Conservation (phyloP, 2,329 filamentous ascomycete species). For the Aspergillus quadrilineatus region DNA sequence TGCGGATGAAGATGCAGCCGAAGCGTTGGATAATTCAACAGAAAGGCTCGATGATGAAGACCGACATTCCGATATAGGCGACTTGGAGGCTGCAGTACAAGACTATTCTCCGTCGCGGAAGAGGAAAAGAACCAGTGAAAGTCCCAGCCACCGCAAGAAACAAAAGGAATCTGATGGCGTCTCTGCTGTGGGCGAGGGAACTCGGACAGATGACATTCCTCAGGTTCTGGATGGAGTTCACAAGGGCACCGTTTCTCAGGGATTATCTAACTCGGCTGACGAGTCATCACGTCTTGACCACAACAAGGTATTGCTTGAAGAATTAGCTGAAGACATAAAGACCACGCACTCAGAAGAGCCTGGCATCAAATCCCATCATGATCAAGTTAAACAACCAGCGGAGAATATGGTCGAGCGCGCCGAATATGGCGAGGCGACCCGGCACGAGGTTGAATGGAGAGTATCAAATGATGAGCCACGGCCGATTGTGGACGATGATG, state of each 20-base stretch:
- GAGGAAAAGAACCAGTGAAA: constrained; percentile 69
- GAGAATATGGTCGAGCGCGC: constrained; percentile 28
- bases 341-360: constrained; percentile 48
- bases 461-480: constrained; percentile 60
- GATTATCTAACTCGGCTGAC: not conserved
- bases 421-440: constrained; percentile 36
- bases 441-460: constrained; percentile 58
- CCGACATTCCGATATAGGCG: constrained; percentile 17
- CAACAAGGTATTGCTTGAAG: not conserved
- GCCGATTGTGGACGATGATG: constrained; percentile 66
- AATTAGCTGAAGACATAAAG: constrained; percentile 51
- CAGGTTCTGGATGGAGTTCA: not conserved
- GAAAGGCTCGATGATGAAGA: constrained; percentile 16
- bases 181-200: constrained; percentile 60
- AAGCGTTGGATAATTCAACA: constrained; percentile 21
- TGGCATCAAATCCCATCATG: constrained; percentile 19
- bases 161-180: constrained; percentile 82
- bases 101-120: constrained; percentile 57
- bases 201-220: constrained; percentile 29
- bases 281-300: not conserved
- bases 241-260: not conserved
- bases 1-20: constrained; percentile 40
- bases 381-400: constrained; percentile 9
- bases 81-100: constrained; percentile 17
- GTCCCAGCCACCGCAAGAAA: constrained; percentile 71